Conservation (phyloP, 1,284 basidiomycete genomes). For the Malassezia pachydermatis region DNA sequence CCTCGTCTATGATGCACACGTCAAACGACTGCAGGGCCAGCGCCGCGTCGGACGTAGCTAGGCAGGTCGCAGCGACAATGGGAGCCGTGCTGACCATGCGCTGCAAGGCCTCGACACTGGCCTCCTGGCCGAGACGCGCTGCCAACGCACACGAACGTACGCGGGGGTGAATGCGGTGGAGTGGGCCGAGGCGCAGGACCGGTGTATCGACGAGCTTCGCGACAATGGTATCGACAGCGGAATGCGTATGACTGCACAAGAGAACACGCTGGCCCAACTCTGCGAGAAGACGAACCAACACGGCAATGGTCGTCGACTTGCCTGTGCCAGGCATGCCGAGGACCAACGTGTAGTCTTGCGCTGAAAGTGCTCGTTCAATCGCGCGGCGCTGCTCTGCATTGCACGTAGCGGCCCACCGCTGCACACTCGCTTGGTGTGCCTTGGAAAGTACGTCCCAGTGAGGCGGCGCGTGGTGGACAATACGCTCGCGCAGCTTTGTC, state of each 20-base stretch:
- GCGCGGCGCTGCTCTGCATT: constrained; percentile 69
- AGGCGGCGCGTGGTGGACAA: constrained; percentile 72
- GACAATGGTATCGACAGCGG: constrained; percentile 89
- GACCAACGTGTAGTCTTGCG: constrained; percentile 80
- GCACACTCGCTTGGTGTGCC: constrained; percentile 30
- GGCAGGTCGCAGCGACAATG: constrained; percentile 88
- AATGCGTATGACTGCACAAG: constrained; percentile 87
- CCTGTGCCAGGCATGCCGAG: constrained; percentile 98
- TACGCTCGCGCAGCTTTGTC: constrained; percentile 50
- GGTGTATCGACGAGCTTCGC: constrained; percentile 54
- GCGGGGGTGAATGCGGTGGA: constrained; percentile 66
- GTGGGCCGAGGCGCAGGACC: constrained; percentile 75
- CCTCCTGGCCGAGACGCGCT: constrained; percentile 50
- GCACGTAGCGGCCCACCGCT: constrained; percentile 22
- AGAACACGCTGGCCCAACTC: constrained; percentile 73
- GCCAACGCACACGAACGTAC: constrained; percentile 63
- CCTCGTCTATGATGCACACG: constrained; percentile 96
- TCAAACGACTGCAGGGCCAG: constrained; percentile 75
- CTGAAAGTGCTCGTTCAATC: constrained; percentile 63
- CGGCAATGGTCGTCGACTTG: constrained; percentile 88
- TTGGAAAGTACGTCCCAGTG: constrained; percentile 51
- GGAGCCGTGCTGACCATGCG: constrained; percentile 69
- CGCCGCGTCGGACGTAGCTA: constrained; percentile 78
- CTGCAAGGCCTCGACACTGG: constrained; percentile 62
- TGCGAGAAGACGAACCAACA: constrained; percentile 71